These are phyloP conservation scores for Ustulina deusta DNA, from an alignment of 2,329 filamentous ascomycete species.

Conservation along the genomic window DNA sequence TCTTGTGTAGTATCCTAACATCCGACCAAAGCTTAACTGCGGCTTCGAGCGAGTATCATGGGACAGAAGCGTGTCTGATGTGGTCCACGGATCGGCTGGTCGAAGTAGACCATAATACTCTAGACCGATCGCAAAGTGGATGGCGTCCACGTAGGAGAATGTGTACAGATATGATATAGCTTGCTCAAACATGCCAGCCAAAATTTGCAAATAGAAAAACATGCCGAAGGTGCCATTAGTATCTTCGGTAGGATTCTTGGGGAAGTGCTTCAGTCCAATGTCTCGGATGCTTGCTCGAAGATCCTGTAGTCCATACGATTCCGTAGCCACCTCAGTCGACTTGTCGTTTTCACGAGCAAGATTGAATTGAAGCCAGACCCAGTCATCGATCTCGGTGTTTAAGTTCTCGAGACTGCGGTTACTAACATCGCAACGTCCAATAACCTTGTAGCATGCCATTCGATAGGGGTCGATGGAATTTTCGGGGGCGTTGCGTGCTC, in stretches of 20 bases:
- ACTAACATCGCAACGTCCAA: conserved; percentile 80
- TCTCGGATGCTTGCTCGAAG: conserved; percentile 85
- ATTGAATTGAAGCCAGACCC: conserved; percentile 79
- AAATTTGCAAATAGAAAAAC: conserved; percentile 91
- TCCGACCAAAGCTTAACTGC: conserved; percentile 93
- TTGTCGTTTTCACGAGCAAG: conserved; percentile 74
- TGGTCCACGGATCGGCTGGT: conserved; percentile 82
- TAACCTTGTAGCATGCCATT: conserved; percentile 97
- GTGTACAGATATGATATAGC: conserved; percentile 91
- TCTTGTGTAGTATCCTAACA: conserved; percentile 94
- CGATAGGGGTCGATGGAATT: conserved; percentile 93
- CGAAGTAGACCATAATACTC: conserved; percentile 90
- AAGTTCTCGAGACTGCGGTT: conserved; percentile 73
- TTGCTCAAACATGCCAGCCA: conserved; percentile 94
- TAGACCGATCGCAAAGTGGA: conserved; percentile 92
- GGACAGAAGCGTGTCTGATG: conserved; percentile 76
- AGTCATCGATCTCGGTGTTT: conserved; percentile 75
- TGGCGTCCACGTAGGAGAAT: conserved; percentile 91
- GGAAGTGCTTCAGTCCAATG: conserved; percentile 92
- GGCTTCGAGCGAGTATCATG: conserved; percentile 76
- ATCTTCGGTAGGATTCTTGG: conserved; percentile 82
- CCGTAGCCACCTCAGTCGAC: conserved; percentile 72
- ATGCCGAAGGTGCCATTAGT: conserved; percentile 82
- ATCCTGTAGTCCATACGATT: conserved; percentile 73
- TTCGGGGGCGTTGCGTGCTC: conserved; percentile 84